phyloP scores from a whole-genome alignment of 495 filamentous ascomycete genomes.

The Parathielavia hyrcaniae region DNA sequence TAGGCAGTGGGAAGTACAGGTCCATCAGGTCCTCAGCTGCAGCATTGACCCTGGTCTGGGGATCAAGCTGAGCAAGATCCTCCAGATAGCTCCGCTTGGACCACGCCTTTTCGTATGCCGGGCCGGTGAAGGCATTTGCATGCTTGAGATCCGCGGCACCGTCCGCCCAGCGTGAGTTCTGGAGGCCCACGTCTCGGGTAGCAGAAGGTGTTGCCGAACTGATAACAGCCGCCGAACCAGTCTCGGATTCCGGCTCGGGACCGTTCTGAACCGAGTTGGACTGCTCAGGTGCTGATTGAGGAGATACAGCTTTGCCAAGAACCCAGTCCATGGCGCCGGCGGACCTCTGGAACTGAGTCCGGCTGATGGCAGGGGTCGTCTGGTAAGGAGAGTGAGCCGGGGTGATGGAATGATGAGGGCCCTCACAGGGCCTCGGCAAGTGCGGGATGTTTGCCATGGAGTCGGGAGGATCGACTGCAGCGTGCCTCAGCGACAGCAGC shows the following conservation, averaged over 20 bases:
- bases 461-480: neutral
- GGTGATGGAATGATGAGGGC: neutral
- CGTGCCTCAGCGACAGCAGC: neutral
- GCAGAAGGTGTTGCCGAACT: neutral
- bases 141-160: neutral
- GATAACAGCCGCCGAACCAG: neutral
- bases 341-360: neutral
- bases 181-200: slow-evolving; percentile 1
- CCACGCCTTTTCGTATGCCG: slow-evolving; percentile 15
- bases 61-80: slow-evolving; percentile 15
- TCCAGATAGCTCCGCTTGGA: slow-evolving; percentile 7
- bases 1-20: slow-evolving; percentile 7
- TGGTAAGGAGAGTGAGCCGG: neutral
- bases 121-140: slow-evolving; percentile 16
- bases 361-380: neutral
- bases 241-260: neutral
- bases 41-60: neutral
- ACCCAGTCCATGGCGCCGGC: slow-evolving; percentile 18
- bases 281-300: neutral
- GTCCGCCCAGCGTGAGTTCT: slow-evolving; percentile 16
- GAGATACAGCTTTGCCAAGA: neutral
- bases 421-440: neutral
- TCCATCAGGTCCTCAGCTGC: slow-evolving; percentile 6
- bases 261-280: neutral
- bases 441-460: neutral